A percentile compares a stretch with the other conserved stretches of the same genome.
Conservation (phyloP, 176 grass and related monocot genomes). For the Musa beccarii region DNA sequence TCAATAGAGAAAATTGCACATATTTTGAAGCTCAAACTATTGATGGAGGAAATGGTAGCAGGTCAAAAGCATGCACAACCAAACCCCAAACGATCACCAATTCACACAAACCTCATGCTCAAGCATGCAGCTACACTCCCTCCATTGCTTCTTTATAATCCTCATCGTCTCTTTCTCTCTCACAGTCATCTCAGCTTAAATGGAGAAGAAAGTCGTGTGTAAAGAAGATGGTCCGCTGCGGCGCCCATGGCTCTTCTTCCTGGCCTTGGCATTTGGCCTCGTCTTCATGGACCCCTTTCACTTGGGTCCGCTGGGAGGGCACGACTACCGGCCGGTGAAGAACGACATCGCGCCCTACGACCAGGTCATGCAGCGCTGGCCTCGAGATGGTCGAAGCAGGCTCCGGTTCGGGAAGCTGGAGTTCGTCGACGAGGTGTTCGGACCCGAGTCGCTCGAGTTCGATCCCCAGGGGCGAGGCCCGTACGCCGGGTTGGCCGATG, state of each 20-base stretch:
- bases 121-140: too few species aligned
- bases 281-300: slow-evolving; percentile 62
- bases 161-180: not conserved
- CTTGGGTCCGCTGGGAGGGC: slow-evolving; percentile 42
- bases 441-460: slow-evolving; percentile 91
- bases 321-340: slow-evolving; percentile 65
- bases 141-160: too few species aligned
- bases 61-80: too few species aligned
- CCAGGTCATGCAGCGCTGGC: slow-evolving; percentile 67
- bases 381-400: slow-evolving; percentile 59
- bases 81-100: too few species aligned
- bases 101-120: too few species aligned
- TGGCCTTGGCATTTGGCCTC: slow-evolving; percentile 42
- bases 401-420: slow-evolving; percentile 56
- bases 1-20: too few species aligned
- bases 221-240: slow-evolving; percentile 46
- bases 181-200: not conserved
- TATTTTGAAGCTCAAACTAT: too few species aligned
- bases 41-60: too few species aligned
- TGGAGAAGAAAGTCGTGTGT: slow-evolving; percentile 28
- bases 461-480: slow-evolving; percentile 55
- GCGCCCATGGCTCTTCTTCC: slow-evolving; percentile 51
- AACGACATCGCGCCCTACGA: slow-evolving; percentile 55
- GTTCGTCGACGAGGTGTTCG: slow-evolving; percentile 69
- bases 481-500: slow-evolving; percentile 78